Base-by-base conservation (phyloP, 768 basidiomycete species). In the Nevesoporus exiguus region DNA sequence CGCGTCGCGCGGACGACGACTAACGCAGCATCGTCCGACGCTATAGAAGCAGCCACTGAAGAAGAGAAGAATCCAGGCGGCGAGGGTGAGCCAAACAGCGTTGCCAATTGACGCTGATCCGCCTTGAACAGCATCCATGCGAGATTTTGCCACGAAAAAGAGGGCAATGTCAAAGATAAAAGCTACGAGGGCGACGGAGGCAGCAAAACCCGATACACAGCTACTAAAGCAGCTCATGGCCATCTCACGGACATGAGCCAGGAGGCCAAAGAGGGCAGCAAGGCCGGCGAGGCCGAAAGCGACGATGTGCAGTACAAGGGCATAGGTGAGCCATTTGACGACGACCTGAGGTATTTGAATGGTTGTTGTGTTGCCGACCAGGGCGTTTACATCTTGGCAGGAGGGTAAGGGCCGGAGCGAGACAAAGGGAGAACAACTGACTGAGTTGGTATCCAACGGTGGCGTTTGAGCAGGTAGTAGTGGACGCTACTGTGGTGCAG, bases 271-370 rank as follows among this genome's bases (percentile, higher is more conserved):
- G 33, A 94, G 49, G 27, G 90, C 78, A 2, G 91, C 81, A 25
- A 81, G 75, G 14, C 80, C 86, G 9, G 92, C 82, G 33, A 88
- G 78, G 13, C 71, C 81, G 52, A 98, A 83, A 15, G 92, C 96
- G 53, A 93, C 84, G 55, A 97, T 84, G 67, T 98, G 95, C 15
- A 98, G 80, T 58, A 98, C 84, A 59, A 99, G 84, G 22, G 85
- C 86, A 65, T 96, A 96, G 10, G 97, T 98, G 66, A 98, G 76
- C 92, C 95, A 98, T 75, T 97, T 96, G 56, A 94, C 88, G 47
- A 85, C 80, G 7, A 92, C 82, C 52, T 83, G 75, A 2, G 94
- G 93, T 47, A 98, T 90, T 60, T 91, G 70, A 33, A 95, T 72
- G 25, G 76, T 62, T 2, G 81, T 74, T 4, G 77, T 71, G 68